Evolutionary conservation across 2,329 filamentous ascomycete genomes (phyloP).

Genomic region (Talaromyces marneffei): DNA sequence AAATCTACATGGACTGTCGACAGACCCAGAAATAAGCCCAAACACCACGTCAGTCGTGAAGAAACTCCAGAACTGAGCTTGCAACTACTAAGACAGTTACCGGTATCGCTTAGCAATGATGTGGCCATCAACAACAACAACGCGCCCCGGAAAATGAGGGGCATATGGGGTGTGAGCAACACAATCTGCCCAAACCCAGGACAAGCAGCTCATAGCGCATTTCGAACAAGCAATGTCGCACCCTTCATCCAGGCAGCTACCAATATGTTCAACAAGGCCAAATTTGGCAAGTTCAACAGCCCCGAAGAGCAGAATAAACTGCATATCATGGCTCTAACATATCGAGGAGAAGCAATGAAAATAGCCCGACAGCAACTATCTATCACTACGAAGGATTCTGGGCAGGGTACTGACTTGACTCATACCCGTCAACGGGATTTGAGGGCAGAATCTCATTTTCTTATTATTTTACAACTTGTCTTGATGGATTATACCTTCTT

Average conservation of each 20-base stretch:
- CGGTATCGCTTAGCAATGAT: neutral
- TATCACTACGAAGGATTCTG: neutral
- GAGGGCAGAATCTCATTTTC: neutral
- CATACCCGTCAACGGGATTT: neutral
- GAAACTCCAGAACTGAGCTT: neutral
- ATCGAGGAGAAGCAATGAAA: constrained; percentile 11
- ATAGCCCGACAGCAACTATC: constrained; percentile 3
- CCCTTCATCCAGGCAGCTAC: neutral
- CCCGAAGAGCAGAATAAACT: constrained; percentile 3
- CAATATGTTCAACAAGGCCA: neutral
- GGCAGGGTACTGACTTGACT: neutral
- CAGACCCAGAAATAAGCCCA: neutral
- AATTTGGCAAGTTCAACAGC: neutral
- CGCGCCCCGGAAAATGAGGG: neutral
- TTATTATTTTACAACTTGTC: constrained; percentile 8
- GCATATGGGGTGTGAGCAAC: constrained; percentile 8
- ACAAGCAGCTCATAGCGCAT: constrained; percentile 4
- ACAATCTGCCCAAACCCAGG: constrained; percentile 4
- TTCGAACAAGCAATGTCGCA: neutral
- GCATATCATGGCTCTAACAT: constrained; percentile 7
- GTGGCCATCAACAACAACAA: neutral
- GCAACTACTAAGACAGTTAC: neutral
- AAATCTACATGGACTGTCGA: neutral
- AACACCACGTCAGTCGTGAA: neutral
- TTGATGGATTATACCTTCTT: constrained; percentile 10